phyloP scores from a whole-genome alignment of 139 green algal species.

The Chlorella sp. region DNA sequence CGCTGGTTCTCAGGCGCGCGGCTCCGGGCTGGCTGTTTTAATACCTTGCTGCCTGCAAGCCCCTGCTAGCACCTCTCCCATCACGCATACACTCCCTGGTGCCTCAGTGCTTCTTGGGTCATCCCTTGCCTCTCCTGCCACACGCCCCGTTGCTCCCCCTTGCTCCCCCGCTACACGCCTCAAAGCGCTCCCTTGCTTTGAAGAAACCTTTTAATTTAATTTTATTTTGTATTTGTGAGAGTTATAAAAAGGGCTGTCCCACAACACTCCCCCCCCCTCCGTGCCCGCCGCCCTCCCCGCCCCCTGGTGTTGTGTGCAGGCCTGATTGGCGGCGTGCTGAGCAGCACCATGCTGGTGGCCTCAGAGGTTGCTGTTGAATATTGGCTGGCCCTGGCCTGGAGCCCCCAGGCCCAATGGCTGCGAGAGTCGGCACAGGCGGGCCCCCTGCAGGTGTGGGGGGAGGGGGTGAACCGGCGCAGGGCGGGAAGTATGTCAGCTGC shows the following conservation, averaged over 20 bases:
- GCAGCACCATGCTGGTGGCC: conserved; percentile 53
- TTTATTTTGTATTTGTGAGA: no score
- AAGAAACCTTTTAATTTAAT: no score
- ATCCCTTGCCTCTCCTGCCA: no score
- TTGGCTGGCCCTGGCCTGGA: conserved; percentile 73
- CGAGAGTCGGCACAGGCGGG: conserved; percentile 28
- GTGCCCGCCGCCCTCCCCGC: no score
- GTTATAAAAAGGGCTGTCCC: no score
- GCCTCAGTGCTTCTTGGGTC: no score
- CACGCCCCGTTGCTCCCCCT: no score
- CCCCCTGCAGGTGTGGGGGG: conserved; percentile 22
- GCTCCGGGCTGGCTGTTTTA: not conserved
- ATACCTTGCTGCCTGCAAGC: not conserved
- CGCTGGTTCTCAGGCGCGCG: conserved; percentile 23
- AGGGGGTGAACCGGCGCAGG: not conserved
- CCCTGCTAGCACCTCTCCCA: not conserved
- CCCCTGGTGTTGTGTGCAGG: not conserved
- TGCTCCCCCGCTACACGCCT: no score
- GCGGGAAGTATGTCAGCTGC: no score
- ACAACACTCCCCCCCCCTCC: no score
- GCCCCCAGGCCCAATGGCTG: conserved; percentile 64
- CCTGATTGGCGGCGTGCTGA: conserved; percentile 32
- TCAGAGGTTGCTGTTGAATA: conserved; percentile 81
- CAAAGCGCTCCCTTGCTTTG: no score
- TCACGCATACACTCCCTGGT: no score